Evolutionary conservation across 345 rosid species (phyloP).

Genomic region (Rhizophora mangle): DNA sequence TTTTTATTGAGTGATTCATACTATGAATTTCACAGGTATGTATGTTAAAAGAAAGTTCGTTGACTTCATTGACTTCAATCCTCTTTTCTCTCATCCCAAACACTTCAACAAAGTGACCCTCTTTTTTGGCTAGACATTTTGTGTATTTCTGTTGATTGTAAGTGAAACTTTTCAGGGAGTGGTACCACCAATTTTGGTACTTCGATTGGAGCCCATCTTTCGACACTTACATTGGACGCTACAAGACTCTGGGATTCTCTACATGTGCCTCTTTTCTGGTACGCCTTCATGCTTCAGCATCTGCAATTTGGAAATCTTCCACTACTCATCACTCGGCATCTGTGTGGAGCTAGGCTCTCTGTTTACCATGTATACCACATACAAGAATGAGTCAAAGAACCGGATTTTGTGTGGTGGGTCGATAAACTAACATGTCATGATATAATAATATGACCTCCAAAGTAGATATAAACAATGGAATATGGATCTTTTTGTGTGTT

Average conservation of each 20-base stretch:
- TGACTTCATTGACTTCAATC: not conserved
- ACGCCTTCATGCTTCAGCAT: no score
- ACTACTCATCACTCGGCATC: no score
- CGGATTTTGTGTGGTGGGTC: not conserved
- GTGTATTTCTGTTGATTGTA: not conserved
- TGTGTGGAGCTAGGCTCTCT: not conserved
- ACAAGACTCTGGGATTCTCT: constrained; percentile 60
- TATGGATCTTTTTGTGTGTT: no score
- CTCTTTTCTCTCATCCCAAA: not conserved
- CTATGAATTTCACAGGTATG: not conserved
- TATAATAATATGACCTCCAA: not conserved
- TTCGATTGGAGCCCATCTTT: constrained; percentile 61
- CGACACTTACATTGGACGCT: constrained; percentile 79
- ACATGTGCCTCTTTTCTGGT: no score
- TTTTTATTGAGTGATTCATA: no score
- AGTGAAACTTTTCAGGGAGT: constrained; percentile 33
- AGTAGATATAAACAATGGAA: not conserved
- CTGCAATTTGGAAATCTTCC: not conserved
- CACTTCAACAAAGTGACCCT: no score
- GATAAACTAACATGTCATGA: not conserved
- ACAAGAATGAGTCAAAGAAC: not conserved
- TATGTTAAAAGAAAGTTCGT: no score
- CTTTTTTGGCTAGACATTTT: no score
- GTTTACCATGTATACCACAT: not conserved
- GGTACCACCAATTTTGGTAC: constrained; percentile 72